A percentile compares a stretch with the other conserved stretches of the same genome.
These are phyloP conservation scores for Komagataella mondaviorum DNA, from an alignment of 805 yeast species.

Conservation along the genomic window DNA sequence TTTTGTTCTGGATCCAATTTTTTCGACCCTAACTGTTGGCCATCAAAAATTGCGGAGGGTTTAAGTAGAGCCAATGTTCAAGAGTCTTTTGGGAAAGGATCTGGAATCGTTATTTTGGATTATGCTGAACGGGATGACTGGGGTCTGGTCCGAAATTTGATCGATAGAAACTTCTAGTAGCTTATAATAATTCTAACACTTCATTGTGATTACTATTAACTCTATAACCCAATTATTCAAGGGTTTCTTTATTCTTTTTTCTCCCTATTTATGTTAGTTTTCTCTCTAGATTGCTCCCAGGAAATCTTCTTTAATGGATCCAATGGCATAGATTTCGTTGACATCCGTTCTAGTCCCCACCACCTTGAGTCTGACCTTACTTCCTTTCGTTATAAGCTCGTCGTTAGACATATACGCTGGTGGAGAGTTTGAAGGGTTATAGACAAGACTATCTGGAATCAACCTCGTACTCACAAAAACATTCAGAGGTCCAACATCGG, in stretches of 20 bases:
- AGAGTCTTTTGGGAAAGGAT: slow-evolving; percentile 36
- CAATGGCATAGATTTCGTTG: slow-evolving; percentile 93
- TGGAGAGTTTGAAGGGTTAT: slow-evolving; percentile 91
- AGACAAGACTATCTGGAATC: slow-evolving; percentile 88
- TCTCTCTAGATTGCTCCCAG: slow-evolving; percentile 37
- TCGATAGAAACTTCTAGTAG: slow-evolving; percentile 31
- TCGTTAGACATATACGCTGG: slow-evolving; percentile 97
- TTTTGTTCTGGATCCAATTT: slow-evolving; percentile 66
- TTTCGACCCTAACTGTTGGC: slow-evolving; percentile 65
- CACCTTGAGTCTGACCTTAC: slow-evolving; percentile 85
- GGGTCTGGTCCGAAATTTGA: slow-evolving; percentile 35
- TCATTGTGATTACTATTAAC: background rate
- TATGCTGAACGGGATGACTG: slow-evolving; percentile 51
- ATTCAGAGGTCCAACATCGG: slow-evolving; percentile 93
- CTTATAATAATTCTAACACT: background rate
- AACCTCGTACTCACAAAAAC: slow-evolving; percentile 92
- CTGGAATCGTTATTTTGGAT: slow-evolving; percentile 58
- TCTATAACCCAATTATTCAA: background rate
- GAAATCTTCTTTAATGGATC: slow-evolving; percentile 95
- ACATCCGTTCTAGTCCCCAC: slow-evolving; percentile 98
- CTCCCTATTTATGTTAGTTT: background rate
- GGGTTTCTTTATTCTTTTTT: background rate
- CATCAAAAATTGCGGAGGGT: slow-evolving; percentile 46
- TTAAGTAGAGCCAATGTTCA: slow-evolving; percentile 28
- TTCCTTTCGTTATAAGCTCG: slow-evolving; percentile 88